Evolutionary conservation across 805 yeast genomes (phyloP).

Genomic region (Pichia nanzhaoensis): DNA sequence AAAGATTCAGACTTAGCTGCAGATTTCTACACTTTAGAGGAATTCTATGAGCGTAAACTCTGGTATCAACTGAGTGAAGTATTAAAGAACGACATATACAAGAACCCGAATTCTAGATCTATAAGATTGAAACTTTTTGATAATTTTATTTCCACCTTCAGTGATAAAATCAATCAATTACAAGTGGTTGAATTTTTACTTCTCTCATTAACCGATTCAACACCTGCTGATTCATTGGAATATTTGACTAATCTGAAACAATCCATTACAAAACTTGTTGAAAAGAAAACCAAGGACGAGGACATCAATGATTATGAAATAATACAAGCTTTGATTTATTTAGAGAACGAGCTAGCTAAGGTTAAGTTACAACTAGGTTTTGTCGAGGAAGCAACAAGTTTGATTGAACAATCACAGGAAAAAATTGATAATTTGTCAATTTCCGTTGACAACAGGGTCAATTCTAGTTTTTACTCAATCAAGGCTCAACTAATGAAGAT

Average conservation of each 20-base stretch:
- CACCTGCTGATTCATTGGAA: slow-evolving; percentile 42
- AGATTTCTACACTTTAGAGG: slow-evolving; percentile 66
- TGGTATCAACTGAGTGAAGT: slow-evolving; percentile 89
- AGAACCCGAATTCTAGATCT: slow-evolving; percentile 41
- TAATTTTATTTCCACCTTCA: slow-evolving; percentile 60
- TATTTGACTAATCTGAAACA: slow-evolving; percentile 39
- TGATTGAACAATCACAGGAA: slow-evolving; percentile 54
- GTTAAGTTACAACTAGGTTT: slow-evolving; percentile 48
- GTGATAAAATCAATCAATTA: slow-evolving; percentile 68
- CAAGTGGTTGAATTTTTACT: slow-evolving; percentile 72
- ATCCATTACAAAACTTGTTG: slow-evolving; percentile 38
- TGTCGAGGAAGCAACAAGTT: slow-evolving; percentile 54
- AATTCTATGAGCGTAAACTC: slow-evolving; percentile 76
- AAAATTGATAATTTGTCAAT: slow-evolving; percentile 49
- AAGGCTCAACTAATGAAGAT: slow-evolving; percentile 69
- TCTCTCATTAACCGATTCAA: slow-evolving; percentile 37
- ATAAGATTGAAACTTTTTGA: slow-evolving; percentile 63
- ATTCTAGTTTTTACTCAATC: slow-evolving; percentile 77
- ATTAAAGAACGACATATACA: slow-evolving; percentile 53
- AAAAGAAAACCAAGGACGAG: slow-evolving; percentile 27
- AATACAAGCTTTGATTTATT: slow-evolving; percentile 48
- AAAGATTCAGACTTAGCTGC: slow-evolving; percentile 45
- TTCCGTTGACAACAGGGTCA: slow-evolving; percentile 54
- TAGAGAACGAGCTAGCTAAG: slow-evolving; percentile 70
- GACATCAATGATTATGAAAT: slow-evolving; percentile 28